Evolutionary conservation across 169 alveolate genomes (phyloP).

Genomic region (Perkinsus olseni): DNA sequence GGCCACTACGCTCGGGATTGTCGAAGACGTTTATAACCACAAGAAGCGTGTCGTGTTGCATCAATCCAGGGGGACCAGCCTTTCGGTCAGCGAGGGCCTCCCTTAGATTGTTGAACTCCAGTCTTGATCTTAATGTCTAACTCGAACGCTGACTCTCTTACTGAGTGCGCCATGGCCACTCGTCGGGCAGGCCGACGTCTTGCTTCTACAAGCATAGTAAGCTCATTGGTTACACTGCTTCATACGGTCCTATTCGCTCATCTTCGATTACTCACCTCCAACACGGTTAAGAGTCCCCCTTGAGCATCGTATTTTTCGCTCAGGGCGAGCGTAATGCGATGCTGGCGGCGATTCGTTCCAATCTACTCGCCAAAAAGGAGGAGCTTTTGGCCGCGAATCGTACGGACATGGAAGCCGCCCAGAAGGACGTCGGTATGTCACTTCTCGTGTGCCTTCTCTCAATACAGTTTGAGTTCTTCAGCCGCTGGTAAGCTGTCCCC

Average conservation of each 20-base stretch:
- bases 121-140: background rate
- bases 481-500: background rate
- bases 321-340: conserved; percentile 23
- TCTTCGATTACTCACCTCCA: no score
- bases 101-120: background rate
- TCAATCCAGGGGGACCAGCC: background rate
- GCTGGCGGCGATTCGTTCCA: conserved; percentile 10
- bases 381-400: conserved; percentile 16
- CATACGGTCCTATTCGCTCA: no score
- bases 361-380: background rate
- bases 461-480: background rate
- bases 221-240: background rate
- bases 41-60: background rate
- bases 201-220: background rate
- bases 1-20: background rate
- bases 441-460: background rate
- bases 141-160: background rate
- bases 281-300: no score
- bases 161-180: background rate
- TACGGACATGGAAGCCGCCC: conserved; percentile 15
- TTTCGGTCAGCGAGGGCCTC: background rate
- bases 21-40: background rate
- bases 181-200: background rate
- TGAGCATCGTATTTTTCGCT: no score
- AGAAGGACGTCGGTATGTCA: background rate